Conservation (phyloP, 352 stramenopile species). For the Pythium volutum region DNA sequence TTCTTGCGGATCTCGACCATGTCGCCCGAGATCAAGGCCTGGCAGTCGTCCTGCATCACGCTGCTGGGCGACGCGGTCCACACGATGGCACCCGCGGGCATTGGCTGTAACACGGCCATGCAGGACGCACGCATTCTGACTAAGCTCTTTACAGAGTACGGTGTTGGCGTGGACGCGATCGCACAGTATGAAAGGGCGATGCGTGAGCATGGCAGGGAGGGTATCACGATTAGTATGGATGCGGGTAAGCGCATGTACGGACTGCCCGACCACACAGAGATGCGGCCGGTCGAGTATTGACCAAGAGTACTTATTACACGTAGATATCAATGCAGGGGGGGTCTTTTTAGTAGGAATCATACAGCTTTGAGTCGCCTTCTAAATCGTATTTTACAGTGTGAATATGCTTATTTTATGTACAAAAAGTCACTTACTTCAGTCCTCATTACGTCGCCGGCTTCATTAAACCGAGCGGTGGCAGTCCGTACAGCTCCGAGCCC, state of each 20-base stretch:
- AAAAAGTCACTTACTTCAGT: too few species aligned
- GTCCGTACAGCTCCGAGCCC: conserved; percentile 45
- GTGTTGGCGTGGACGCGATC: conserved; percentile 49
- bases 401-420: too few species aligned
- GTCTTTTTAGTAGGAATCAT: too few species aligned
- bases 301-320: too few species aligned
- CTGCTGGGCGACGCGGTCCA: conserved; percentile 62
- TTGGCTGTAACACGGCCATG: conserved; percentile 58
- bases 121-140: conserved; percentile 32
- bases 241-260: conserved; percentile 46
- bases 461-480: conserved; percentile 47
- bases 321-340: too few species aligned
- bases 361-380: too few species aligned
- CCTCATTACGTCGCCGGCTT: background rate
- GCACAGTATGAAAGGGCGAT: conserved; percentile 51
- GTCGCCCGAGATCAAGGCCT: conserved; percentile 49
- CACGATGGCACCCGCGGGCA: conserved; percentile 58
- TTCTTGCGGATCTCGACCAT: conserved; percentile 67
- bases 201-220: conserved; percentile 47
- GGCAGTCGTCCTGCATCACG: conserved; percentile 45
- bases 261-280: conserved; percentile 37
- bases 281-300: conserved; percentile 28
- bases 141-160: conserved; percentile 31
- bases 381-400: too few species aligned
- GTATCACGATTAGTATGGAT: conserved; percentile 41